These are phyloP conservation scores for Bryum argenteum DNA, from an alignment of 225 moss, liverwort and hornwort genomes.

Conservation along the genomic window DNA sequence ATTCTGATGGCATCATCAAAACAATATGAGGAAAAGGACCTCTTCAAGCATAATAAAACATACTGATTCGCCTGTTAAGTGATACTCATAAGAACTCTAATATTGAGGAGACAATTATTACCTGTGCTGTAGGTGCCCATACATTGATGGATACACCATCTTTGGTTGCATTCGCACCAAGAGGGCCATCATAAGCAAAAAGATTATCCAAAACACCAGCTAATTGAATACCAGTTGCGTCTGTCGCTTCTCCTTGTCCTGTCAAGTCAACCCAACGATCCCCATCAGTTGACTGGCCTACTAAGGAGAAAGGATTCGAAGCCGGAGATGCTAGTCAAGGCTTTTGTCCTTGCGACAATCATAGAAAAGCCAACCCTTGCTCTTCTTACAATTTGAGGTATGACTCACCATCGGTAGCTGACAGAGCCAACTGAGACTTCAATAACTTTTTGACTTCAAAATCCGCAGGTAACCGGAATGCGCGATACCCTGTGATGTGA, in stretches of 20 bases:
- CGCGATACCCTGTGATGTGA: slow-evolving; percentile 66
- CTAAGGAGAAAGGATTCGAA: slow-evolving; percentile 12
- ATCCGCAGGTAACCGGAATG: slow-evolving; percentile 62
- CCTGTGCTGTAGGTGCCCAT: slow-evolving; percentile 98
- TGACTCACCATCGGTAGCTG: slow-evolving; percentile 59
- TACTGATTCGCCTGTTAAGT: not conserved
- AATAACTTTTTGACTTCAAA: slow-evolving; percentile 61
- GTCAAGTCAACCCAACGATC: slow-evolving; percentile 27
- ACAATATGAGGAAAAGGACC: not conserved
- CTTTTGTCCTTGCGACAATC: not conserved
- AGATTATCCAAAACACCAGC: slow-evolving; percentile 84
- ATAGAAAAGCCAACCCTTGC: not conserved
- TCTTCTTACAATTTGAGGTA: not conserved
- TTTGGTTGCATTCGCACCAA: slow-evolving; percentile 58
- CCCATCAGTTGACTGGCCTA: slow-evolving; percentile 22
- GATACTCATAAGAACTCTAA: not conserved
- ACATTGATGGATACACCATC: slow-evolving; percentile 57
- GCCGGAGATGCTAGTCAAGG: not conserved
- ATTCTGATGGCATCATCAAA: slow-evolving; percentile 13
- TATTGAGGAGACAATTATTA: slow-evolving; percentile 29
- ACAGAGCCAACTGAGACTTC: slow-evolving; percentile 80
- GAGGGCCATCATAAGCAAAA: slow-evolving; percentile 83
- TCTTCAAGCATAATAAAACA: slow-evolving; percentile 2
- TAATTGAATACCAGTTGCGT: slow-evolving; percentile 86
- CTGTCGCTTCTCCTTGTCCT: slow-evolving; percentile 64